Evolutionary conservation across 208 protist species (phyloP), one percentile per base, ranked within the genome.

Genomic region (Trypanosoma mega): DNA sequence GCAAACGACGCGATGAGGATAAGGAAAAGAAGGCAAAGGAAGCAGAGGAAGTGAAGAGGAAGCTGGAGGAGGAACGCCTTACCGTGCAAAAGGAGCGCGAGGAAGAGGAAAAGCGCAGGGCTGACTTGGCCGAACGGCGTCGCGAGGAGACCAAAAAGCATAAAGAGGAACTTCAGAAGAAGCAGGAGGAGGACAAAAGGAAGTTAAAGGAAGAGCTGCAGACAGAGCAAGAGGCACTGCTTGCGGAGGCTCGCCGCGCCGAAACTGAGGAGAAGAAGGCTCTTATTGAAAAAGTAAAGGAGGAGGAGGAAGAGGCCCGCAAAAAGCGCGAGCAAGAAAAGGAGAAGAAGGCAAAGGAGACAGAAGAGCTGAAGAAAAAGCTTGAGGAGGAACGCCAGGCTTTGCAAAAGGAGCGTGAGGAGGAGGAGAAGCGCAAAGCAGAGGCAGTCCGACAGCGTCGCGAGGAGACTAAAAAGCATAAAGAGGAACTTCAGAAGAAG

Each of bases 11-110:
- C 29, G 72, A 73, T 0, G 3, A 27, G 21, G 54, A 80, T 53
- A 73, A 58, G 8, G 72, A 82, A 53, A 63, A 63, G 61, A 68
- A 76, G 66, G 69, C 41, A 5, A 72, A 74, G 53, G 64, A 70
- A 44, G 61, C 48, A 45, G 83, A 90, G 60, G 71, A 67, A 45
- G 52, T 73, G 59, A 74, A 82, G 47, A 27, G 24, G 41, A 61
- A 74, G 50, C 36, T 82, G 14, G 79, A 83, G 54, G 74, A 72
- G 58, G 81, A 87, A 65, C 78, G 43, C 7, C 59, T 60, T 29
- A 46, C 50, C 21, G 78, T 82, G 33, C 49, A 80, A 41, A 65
- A 78, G 68, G 52, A 71, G 45, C 76, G 83, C 23, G 70, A 85
- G 66, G 69, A 79, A 65, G 76, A 85, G 55, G 45, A 50, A 46